phyloP scores from a whole-genome alignment of 2,329 filamentous ascomycete species.

The Macrophomina tecta region DNA sequence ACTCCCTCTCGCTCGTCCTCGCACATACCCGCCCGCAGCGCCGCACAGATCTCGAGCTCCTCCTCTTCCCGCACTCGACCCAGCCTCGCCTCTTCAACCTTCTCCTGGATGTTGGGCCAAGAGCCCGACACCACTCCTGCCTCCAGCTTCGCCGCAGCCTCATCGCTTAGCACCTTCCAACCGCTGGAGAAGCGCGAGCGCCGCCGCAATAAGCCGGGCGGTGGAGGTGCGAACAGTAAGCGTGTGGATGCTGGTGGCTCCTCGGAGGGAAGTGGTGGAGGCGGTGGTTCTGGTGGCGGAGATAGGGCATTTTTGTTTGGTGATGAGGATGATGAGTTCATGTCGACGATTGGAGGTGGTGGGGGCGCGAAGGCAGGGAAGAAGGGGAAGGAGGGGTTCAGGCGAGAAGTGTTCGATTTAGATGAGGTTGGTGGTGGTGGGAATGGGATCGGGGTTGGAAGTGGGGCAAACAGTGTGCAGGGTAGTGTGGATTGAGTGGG shows the following conservation, averaged over 20 bases:
- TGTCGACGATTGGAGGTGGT: slow-evolving; percentile 30
- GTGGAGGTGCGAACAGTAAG: background rate
- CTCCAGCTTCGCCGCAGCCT: slow-evolving; percentile 39
- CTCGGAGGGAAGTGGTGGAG: slow-evolving; percentile 5
- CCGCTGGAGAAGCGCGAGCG: slow-evolving; percentile 24
- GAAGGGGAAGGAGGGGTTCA: slow-evolving; percentile 34
- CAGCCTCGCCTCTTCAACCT: slow-evolving; percentile 74
- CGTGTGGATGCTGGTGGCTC: background rate
- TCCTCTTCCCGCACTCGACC: slow-evolving; percentile 60
- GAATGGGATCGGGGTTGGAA: background rate
- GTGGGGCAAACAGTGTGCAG: background rate
- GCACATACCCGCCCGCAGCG: slow-evolving; percentile 8
- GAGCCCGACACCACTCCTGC: slow-evolving; percentile 33
- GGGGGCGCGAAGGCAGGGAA: slow-evolving; percentile 32
- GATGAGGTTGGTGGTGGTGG: slow-evolving; percentile 33
- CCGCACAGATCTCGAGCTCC: slow-evolving; percentile 31
- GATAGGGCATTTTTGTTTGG: slow-evolving; percentile 45
- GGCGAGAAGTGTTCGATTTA: slow-evolving; percentile 46
- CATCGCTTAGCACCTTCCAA: slow-evolving; percentile 7
- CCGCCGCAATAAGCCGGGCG: slow-evolving; percentile 20
- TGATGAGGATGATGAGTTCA: slow-evolving; percentile 44
- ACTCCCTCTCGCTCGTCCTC: slow-evolving; percentile 1
- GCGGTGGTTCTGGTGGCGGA: background rate
- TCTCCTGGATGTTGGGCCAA: slow-evolving; percentile 74
- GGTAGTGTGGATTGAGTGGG: background rate